Evolutionary conservation across 306 rosid genomes (phyloP), one percentile per base, ranked within the genome.

Genomic region (Vachellia pachyceras): DNA sequence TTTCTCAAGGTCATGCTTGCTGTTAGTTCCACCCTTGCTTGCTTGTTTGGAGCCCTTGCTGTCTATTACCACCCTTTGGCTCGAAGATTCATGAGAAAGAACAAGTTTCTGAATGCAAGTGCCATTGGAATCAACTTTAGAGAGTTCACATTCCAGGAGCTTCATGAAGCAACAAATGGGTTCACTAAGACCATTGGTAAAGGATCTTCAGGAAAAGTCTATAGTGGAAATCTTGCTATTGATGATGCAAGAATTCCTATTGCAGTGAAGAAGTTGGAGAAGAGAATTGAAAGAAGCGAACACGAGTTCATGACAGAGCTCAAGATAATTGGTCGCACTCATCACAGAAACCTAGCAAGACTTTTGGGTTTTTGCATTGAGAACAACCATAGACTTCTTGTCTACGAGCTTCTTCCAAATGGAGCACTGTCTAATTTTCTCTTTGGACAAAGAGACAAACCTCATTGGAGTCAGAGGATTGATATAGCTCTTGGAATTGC

Each of bases 271-370:
- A 79, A 61, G 70, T 79, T 85, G 55, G 78, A 79, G 17, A 85
- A 78, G 74, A 70, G 9, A 1, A 44, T 69, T 52, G 84, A 85
- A 11, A 78, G 36, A 74, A 78, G 47, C 35, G 86, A 85, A 4
- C 57, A 57, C 35, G 88, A 82, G 44, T 85, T 85, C 80, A 61
- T 45, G 83, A 85, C 79, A 6, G 88, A 82, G 86, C 86, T 85
- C 17, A 85, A 78, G 67, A 36, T 78, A 17, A 85, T 85, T 6
- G 84, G 84, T 2, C 82, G 78, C 14, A 85, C 88, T 2, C 86
- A 85, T 82, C 86, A 85, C 61, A 85, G 37, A n/a, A 85, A 82
- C 73, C 41, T 85, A 54, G 85, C 69, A 52, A 82, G 85, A 45
- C 86, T 85, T 35, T 36, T 82, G 46, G 88, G 85, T 1, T 85